Percentiles rank a stretch among this genome's conserved stretches.
Conservation (phyloP, 2,329 filamentous ascomycete genomes). For the Pseudocercospora vitis region DNA sequence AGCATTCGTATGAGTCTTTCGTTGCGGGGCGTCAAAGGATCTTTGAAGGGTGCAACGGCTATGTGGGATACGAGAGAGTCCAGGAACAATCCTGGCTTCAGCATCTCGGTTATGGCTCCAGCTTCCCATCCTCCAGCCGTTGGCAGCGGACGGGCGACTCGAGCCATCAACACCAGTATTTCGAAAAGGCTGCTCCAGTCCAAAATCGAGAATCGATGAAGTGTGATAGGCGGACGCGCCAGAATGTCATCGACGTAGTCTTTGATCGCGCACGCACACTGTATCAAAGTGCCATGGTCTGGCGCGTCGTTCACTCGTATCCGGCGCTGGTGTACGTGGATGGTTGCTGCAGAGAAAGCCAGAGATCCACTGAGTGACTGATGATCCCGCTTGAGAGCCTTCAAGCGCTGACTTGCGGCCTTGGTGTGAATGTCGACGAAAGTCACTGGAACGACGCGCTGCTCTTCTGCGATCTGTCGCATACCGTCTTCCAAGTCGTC, state of each 20-base stretch:
- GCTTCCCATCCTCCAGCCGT: conserved; percentile 27
- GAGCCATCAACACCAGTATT: conserved; percentile 27
- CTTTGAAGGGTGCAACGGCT: conserved; percentile 23
- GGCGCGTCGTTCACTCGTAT: conserved; percentile 22
- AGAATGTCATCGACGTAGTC: conserved; percentile 34
- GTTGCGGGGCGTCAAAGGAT: conserved; percentile 25
- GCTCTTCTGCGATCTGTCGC: conserved; percentile 13
- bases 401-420: conserved; percentile 24
- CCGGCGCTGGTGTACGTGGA: conserved; percentile 26
- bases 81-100: conserved; percentile 27
- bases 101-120: conserved; percentile 30
- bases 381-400: conserved; percentile 29
- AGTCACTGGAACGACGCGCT: conserved; percentile 12
- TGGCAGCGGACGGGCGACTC: conserved; percentile 21
- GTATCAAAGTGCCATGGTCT: conserved; percentile 28
- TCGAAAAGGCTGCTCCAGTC: conserved; percentile 33
- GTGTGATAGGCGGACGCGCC: conserved; percentile 21
- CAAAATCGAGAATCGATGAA: conserved; percentile 29
- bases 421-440: conserved; percentile 24
- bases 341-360: conserved; percentile 23
- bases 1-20: conserved; percentile 23
- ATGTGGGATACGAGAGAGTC: conserved; percentile 26
- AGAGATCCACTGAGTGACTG: conserved; percentile 23
- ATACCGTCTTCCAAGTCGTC: conserved; percentile 28
- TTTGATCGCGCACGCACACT: conserved; percentile 31